Conservation (phyloP, 495 filamentous ascomycete genomes). For the Stereocaulon alpinum region DNA sequence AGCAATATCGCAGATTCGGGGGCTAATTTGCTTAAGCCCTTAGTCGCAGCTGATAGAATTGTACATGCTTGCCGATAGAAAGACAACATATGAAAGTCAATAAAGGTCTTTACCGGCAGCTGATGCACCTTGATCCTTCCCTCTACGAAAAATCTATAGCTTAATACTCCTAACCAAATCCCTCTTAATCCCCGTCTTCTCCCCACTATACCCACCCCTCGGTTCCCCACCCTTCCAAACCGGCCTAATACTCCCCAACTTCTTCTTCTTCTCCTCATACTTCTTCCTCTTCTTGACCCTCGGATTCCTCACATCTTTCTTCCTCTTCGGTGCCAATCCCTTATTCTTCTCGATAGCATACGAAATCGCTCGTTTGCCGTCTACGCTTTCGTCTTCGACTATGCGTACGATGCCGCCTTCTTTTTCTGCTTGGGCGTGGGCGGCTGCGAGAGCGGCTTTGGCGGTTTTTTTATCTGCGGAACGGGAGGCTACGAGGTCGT, state of each 20-base stretch:
- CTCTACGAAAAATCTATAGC: no score
- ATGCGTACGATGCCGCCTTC: constrained; percentile 47
- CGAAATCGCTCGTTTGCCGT: constrained; percentile 80
- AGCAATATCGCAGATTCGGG: no score
- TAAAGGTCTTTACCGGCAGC: no score
- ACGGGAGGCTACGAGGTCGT: constrained; percentile 68
- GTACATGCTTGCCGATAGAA: no score
- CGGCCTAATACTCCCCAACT: constrained; percentile 70
- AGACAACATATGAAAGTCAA: no score
- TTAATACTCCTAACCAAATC: constrained; percentile 88
- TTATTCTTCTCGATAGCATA: constrained; percentile 97
- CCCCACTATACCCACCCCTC: constrained; percentile 79
- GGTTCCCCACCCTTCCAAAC: constrained; percentile 83
- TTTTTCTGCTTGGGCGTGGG: constrained; percentile 39
- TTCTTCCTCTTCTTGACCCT: constrained; percentile 95
- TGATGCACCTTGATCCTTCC: no score
- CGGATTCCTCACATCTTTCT: constrained; percentile 88
- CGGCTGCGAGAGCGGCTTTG: constrained; percentile 53
- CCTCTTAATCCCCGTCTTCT: constrained; percentile 91
- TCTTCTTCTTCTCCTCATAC: constrained; percentile 91
- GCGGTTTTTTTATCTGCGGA: constrained; percentile 60
- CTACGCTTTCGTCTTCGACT: constrained; percentile 50
- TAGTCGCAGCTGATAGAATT: no score
- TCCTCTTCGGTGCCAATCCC: constrained; percentile 76
- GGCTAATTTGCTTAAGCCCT: no score